Percentiles rank a stretch among this genome's conserved stretches.
These are phyloP conservation scores for Boletus bicolor DNA, from an alignment of 768 basidiomycete species.

Conservation along the genomic window DNA sequence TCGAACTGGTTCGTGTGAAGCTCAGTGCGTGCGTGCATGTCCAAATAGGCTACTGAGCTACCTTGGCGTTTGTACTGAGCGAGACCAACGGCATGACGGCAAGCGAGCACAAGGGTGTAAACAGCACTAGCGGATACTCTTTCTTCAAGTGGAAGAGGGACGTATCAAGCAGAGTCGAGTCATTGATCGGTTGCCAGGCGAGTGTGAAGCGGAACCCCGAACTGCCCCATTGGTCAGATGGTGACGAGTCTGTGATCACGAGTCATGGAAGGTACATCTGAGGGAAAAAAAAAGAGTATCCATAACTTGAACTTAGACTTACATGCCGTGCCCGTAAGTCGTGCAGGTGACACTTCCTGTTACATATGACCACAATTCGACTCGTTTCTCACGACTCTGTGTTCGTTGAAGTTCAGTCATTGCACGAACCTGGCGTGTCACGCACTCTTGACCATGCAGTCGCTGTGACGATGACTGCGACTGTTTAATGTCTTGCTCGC, in stretches of 20 bases:
- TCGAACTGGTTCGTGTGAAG: slow-evolving; percentile 4
- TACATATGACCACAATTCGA: neutral
- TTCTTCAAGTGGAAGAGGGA: neutral
- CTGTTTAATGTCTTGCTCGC: neutral
- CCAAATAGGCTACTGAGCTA: slow-evolving; percentile 5
- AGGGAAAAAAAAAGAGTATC: too few species aligned
- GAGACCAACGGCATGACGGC: slow-evolving; percentile 36
- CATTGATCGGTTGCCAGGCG: neutral
- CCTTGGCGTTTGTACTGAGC: slow-evolving; percentile 39
- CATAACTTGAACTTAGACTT: too few species aligned
- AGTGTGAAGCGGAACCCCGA: neutral
- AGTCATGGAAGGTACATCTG: too few species aligned
- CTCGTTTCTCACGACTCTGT: neutral
- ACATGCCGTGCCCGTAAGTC: too few species aligned
- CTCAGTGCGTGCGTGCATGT: neutral
- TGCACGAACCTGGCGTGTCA: too few species aligned
- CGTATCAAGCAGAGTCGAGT: neutral
- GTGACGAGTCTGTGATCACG: too few species aligned
- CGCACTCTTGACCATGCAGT: neutral
- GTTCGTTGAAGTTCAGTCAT: too few species aligned
- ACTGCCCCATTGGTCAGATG: neutral
- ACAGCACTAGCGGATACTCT: neutral
- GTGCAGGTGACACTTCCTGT: too few species aligned
- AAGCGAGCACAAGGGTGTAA: neutral
- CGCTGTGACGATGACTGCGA: neutral